Evolutionary conservation across 192 early-diverging fungal species (phyloP), one percentile per base, ranked within the genome.

Genomic region (Backusella luteola): DNA sequence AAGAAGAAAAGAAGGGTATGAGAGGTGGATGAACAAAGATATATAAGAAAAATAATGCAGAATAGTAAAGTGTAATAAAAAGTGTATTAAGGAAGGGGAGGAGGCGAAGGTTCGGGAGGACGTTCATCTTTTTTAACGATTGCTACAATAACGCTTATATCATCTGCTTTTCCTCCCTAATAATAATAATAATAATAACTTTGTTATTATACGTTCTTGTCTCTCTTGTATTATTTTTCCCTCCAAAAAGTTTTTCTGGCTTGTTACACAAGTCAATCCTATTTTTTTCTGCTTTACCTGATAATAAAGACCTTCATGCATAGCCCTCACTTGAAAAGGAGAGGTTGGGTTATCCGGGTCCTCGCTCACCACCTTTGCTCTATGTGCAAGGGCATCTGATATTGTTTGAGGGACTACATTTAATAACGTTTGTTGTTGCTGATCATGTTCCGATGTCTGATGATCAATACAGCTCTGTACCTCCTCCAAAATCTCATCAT

Each of bases 401-500:
- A 99, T 94, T 11, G 83, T 75, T 32, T 90, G 88, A 23, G 96
- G 96, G 36, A 95, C 94, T 38, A 82, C 63, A 34, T 77, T 49
- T 44, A 78, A 42, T 63, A 77, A n/a, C 14, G 70, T 32, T 74
- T 80, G 73, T 23, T 74, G 23, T n/a, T 21, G 67, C 77, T 23
- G 42, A 80, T 52, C 32, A 38, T 35, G 78, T 73, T 66, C 46
- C 76, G 21, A 76, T 76, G 73, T 59, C 70, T 70, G 41, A 66
- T 21, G 79, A 35, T 44, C 73, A 56, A 88, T 69, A 46, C 80
- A 83, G 49, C 79, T 78, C 73, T 82, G 81, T 63, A 98, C 90
- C 69, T 96, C 92, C 19, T 97, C 97, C 41, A 99, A 80, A 80
- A 99, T 96, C 74, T 99, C 98, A 69, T 97, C 94, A 79, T 99